phyloP scores from a whole-genome alignment of 768 basidiomycete genomes.

The Collybiopsis luxurians region DNA sequence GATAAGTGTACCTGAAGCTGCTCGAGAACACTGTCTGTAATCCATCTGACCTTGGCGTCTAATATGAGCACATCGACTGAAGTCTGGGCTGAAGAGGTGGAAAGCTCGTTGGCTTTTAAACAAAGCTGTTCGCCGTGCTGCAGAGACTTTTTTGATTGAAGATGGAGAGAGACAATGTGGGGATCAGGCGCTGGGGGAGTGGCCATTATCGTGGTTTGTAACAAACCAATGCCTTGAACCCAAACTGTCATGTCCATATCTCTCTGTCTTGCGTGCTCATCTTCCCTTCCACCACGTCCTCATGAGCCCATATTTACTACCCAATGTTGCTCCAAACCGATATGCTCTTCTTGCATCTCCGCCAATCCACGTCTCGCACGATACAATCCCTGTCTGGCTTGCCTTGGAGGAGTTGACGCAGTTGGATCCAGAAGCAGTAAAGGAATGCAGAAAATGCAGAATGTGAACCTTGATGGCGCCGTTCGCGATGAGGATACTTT shows the following conservation, averaged over 20 bases:
- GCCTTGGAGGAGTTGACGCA: conserved; percentile 56
- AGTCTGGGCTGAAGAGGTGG: conserved; percentile 63
- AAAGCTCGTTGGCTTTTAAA: conserved; percentile 57
- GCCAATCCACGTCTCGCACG: conserved; percentile 61
- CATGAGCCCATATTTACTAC: conserved; percentile 43
- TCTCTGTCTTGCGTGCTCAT: conserved; percentile 62
- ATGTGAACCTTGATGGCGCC: conserved; percentile 48
- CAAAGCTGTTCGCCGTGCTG: conserved; percentile 78
- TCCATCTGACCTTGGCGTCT: conserved; percentile 80
- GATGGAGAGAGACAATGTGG: conserved; percentile 70
- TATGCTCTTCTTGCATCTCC: conserved; percentile 57
- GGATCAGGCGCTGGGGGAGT: conserved; percentile 38
- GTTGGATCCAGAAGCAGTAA: conserved; percentile 16
- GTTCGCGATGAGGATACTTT: conserved; percentile 62
- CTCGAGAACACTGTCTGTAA: conserved; percentile 68
- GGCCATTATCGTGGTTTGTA: background rate
- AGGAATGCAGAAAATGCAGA: background rate
- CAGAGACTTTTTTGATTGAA: conserved; percentile 81
- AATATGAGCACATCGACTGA: conserved; percentile 72
- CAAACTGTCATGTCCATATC: conserved; percentile 18
- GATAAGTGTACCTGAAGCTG: conserved; percentile 68
- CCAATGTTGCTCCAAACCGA: conserved; percentile 60
- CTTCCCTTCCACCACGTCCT: conserved; percentile 44
- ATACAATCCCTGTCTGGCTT: conserved; percentile 73
- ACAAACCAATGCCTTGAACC: background rate